A percentile compares a stretch with the other conserved stretches of the same genome.
Conservation (phyloP, 1,284 basidiomycete species). For the Cutaneotrichosporon dermatis region DNA sequence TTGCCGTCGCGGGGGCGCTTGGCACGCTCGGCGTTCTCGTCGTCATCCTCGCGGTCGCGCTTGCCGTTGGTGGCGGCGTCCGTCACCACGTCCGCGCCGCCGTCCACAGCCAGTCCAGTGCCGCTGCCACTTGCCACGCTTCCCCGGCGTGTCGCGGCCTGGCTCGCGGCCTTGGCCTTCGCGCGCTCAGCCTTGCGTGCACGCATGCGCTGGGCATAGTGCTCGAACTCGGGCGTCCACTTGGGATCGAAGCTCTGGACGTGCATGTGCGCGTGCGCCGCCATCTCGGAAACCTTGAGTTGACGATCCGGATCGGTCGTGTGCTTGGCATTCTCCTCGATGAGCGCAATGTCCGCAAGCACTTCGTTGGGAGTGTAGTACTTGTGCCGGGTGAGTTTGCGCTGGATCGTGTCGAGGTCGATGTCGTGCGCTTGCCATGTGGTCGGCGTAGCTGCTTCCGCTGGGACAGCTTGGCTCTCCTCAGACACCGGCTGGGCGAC, state of each 20-base stretch:
- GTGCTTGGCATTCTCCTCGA: conserved; percentile 77
- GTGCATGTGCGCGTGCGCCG: conserved; percentile 77
- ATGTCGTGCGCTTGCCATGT: conserved; percentile 59
- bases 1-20: conserved; percentile 63
- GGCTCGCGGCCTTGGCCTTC: conserved; percentile 68
- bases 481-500: background rate
- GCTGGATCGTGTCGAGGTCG: conserved; percentile 87
- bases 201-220: conserved; percentile 77
- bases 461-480: background rate
- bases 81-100: too few relatives aligned
- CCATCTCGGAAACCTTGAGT: conserved; percentile 82
- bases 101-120: too few relatives aligned
- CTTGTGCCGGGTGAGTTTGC: conserved; percentile 75
- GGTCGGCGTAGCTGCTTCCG: background rate
- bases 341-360: conserved; percentile 79
- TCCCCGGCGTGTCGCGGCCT: conserved; percentile 57
- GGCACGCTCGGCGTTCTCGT: conserved; percentile 38
- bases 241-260: conserved; percentile 77
- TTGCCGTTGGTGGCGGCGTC: conserved; percentile 21
- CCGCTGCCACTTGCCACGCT: background rate
- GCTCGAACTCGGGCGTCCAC: conserved; percentile 77
- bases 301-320: conserved; percentile 70
- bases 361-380: conserved; percentile 87
- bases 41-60: conserved; percentile 24
- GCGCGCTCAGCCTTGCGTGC: conserved; percentile 56